A percentile compares a stretch with the other conserved stretches of the same genome.
Evolutionary conservation across 2,329 filamentous ascomycete species (phyloP).

Genomic region (Ophiocordyceps sinensis): DNA sequence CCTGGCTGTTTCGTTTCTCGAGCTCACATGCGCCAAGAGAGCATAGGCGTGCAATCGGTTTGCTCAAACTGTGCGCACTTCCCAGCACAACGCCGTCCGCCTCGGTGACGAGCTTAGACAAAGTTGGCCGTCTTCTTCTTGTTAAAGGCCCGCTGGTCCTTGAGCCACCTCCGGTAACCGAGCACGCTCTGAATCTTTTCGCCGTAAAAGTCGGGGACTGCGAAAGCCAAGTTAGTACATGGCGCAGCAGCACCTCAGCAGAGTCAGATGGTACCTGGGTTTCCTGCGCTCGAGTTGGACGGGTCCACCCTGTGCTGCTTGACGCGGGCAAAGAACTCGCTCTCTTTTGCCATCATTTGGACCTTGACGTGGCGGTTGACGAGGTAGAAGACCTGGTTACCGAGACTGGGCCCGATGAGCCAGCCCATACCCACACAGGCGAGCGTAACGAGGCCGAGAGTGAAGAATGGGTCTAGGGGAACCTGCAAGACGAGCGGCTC

Average conservation of each 20-base stretch:
- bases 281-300: slow-evolving; percentile 72
- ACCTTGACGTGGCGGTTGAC: slow-evolving; percentile 55
- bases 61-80: too few species aligned
- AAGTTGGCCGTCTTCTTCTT: slow-evolving; percentile 71
- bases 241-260: background rate
- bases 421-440: slow-evolving; percentile 71
- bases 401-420: slow-evolving; percentile 72
- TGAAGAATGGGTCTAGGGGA: slow-evolving; percentile 76
- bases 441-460: slow-evolving; percentile 67
- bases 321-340: slow-evolving; percentile 81
- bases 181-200: slow-evolving; percentile 93
- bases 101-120: slow-evolving; percentile 22
- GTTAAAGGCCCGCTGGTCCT: slow-evolving; percentile 94
- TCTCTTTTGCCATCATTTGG: slow-evolving; percentile 79
- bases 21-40: too few species aligned
- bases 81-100: too few species aligned
- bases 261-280: slow-evolving; percentile 45
- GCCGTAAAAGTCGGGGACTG: slow-evolving; percentile 91
- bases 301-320: slow-evolving; percentile 89
- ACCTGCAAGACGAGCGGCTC: slow-evolving; percentile 58
- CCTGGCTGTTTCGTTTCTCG: too few species aligned
- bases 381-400: slow-evolving; percentile 64
- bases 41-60: too few species aligned
- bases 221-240: slow-evolving; percentile 6
- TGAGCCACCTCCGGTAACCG: slow-evolving; percentile 89